These are phyloP conservation scores for Volvox carteri DNA, from an alignment of 163 green algal species.

Conservation along the genomic window DNA sequence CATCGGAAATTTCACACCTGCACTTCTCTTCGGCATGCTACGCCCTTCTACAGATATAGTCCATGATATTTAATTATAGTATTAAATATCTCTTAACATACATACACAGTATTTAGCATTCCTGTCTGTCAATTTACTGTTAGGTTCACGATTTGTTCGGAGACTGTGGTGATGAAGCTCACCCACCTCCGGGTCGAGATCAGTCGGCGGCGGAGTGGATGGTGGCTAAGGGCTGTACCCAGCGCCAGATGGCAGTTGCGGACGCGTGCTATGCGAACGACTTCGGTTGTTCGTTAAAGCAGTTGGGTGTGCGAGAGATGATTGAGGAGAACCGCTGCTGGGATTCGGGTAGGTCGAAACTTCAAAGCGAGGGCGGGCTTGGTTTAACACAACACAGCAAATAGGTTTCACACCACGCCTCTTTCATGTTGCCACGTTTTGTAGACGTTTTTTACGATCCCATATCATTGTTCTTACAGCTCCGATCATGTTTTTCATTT, in stretches of 20 bases:
- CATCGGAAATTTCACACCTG: too few species aligned
- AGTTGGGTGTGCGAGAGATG: constrained; percentile 86
- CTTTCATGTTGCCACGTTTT: too few species aligned
- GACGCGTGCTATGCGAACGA: constrained; percentile 93
- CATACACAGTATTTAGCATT: too few species aligned
- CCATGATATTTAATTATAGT: neutral
- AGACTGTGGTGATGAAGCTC: constrained; percentile 58
- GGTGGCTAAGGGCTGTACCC: constrained; percentile 63
- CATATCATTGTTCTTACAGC: too few species aligned
- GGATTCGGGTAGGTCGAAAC: constrained; percentile 59
- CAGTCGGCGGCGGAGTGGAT: constrained; percentile 76
- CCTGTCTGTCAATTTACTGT: too few species aligned
- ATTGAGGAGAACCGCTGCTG: constrained; percentile 85
- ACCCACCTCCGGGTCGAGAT: constrained; percentile 67
- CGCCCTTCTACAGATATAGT: too few species aligned
- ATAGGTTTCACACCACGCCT: too few species aligned
- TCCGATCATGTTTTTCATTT: too few species aligned
- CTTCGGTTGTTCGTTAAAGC: constrained; percentile 81
- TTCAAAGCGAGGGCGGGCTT: too few species aligned
- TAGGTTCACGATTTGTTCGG: constrained; percentile 84
- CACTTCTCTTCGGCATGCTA: too few species aligned
- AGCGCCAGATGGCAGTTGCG: constrained; percentile 73
- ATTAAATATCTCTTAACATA: neutral
- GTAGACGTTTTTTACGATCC: too few species aligned
- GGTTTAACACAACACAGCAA: too few species aligned